A percentile compares a stretch with the other conserved stretches of the same genome.
Evolutionary conservation across 1,284 basidiomycete species (phyloP).

Genomic region (Cutaneotrichosporon curvatum): DNA sequence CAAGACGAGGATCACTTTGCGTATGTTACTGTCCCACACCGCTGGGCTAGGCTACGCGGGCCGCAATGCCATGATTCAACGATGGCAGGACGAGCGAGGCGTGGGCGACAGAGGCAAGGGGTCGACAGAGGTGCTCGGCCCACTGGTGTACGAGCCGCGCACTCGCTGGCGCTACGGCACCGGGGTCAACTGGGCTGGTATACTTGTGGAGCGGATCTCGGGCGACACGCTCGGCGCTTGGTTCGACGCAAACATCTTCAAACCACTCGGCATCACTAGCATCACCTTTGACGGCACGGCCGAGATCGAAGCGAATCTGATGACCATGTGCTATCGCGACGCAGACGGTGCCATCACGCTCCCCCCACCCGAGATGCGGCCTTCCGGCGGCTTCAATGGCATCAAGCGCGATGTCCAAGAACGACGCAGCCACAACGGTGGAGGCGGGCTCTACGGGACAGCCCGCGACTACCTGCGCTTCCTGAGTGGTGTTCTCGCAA

Average conservation of each 20-base stretch:
- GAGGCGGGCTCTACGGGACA: constrained; percentile 18
- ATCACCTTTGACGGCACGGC: constrained; percentile 28
- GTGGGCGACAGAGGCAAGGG: background rate
- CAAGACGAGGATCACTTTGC: constrained; percentile 28
- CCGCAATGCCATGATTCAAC: background rate
- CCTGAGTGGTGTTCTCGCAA: constrained; percentile 13
- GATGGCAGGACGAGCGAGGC: constrained; percentile 3
- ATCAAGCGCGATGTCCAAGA: background rate
- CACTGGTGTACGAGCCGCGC: constrained; percentile 20
- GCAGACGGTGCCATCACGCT: background rate
- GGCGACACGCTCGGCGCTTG: constrained; percentile 8
- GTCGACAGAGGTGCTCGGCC: constrained; percentile 5
- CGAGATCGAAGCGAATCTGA: constrained; percentile 13
- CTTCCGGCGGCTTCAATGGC: background rate
- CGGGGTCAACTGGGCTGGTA: constrained; percentile 15
- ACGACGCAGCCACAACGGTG: constrained; percentile 4
- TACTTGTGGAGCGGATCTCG: constrained; percentile 16
- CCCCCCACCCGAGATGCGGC: background rate
- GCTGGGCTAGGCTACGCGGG: constrained; percentile 12
- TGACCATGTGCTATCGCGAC: constrained; percentile 7
- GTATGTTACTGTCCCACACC: constrained; percentile 33
- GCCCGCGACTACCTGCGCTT: constrained; percentile 16
- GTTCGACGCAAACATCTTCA: constrained; percentile 32
- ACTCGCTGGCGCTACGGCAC: constrained; percentile 14
- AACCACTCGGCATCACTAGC: constrained; percentile 26